phyloP scores from a whole-genome alignment of 768 basidiomycete species.

The Tricholomella constricta region DNA sequence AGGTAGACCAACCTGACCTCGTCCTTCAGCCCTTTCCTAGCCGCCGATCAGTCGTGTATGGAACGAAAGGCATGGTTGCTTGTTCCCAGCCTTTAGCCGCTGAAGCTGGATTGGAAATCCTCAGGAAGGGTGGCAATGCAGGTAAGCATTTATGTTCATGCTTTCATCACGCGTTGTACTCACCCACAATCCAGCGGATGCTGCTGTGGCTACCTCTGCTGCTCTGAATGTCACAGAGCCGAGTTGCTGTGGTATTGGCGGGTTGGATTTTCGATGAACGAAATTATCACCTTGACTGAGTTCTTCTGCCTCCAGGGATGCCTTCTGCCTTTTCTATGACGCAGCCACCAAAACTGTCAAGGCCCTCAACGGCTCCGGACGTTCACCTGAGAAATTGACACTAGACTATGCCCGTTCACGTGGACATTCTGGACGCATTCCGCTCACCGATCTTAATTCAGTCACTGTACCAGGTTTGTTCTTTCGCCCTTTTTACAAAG shows the following conservation, averaged over 20 bases:
- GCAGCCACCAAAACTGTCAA: conserved; percentile 80
- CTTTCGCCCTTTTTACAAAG: not conserved
- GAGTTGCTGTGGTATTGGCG: conserved; percentile 89
- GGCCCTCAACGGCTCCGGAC: conserved; percentile 92
- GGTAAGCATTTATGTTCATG: conserved; percentile 47
- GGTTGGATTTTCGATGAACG: conserved; percentile 56
- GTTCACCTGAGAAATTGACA: conserved; percentile 76
- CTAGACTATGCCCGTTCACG: conserved; percentile 70
- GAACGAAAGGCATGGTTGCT: conserved; percentile 84
- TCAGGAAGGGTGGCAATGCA: conserved; percentile 94
- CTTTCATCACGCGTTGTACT: not conserved
- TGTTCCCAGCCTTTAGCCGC: conserved; percentile 91
- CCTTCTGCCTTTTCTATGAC: conserved; percentile 92
- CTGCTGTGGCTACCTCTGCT: conserved; percentile 91
- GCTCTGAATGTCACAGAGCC: conserved; percentile 93
- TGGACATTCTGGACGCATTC: conserved; percentile 76
- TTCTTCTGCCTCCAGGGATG: conserved; percentile 54
- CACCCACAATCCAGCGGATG: conserved; percentile 63
- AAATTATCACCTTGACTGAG: conserved; percentile 14
- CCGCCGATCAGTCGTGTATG: conserved; percentile 84
- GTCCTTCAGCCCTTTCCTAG: conserved; percentile 75
- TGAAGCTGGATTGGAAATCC: conserved; percentile 89
- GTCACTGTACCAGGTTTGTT: conserved; percentile 80
- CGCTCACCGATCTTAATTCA: conserved; percentile 80
- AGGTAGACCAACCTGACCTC: conserved; percentile 67